A percentile compares a stretch with the other conserved stretches of the same genome.
phyloP scores from a whole-genome alignment of 2,329 filamentous ascomycete genomes.

The Aspergillus flavus region DNA sequence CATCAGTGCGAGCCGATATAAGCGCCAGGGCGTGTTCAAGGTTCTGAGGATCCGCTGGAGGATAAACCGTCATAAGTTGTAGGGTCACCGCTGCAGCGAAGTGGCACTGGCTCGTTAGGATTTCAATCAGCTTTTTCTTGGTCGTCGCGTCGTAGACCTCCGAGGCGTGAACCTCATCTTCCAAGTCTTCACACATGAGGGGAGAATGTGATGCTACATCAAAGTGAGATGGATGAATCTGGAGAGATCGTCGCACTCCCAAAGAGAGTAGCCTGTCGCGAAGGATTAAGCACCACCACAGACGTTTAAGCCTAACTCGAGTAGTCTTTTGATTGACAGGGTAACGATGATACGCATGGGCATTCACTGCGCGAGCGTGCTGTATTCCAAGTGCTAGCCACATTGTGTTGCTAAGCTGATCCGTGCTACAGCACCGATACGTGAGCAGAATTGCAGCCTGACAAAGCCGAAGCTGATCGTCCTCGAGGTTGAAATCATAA shows the following conservation, averaged over 20 bases:
- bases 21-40: not conserved
- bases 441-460: not conserved
- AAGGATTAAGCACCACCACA: not conserved
- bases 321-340: not conserved
- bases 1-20: not conserved
- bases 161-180: not conserved
- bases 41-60: not conserved
- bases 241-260: not conserved
- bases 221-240: not conserved
- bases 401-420: not conserved
- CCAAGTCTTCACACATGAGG: not conserved
- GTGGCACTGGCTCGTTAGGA: not conserved
- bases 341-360: not conserved
- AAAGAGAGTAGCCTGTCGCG: not conserved
- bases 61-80: not conserved
- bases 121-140: not conserved
- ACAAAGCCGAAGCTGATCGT: not conserved
- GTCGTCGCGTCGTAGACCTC: not conserved
- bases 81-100: not conserved
- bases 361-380: not conserved
- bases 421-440: not conserved
- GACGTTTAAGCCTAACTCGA: not conserved
- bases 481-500: not conserved
- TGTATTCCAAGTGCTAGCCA: not conserved
- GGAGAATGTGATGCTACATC: not conserved